Conservation (phyloP, 73 alveolate genomes). For the Tetrahymena malaccensis region DNA sequence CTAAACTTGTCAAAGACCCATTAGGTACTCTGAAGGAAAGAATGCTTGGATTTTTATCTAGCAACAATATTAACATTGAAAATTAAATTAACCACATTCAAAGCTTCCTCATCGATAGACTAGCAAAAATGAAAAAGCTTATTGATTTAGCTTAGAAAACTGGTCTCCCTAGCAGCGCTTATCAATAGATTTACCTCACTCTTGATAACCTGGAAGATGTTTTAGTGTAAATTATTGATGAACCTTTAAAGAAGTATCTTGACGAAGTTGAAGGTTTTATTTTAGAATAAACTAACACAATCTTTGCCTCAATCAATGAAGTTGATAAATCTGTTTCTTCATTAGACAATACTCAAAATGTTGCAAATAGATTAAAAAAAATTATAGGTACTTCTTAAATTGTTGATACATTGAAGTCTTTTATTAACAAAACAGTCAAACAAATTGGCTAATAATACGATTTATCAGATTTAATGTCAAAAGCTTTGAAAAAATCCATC, state of each 20-base stretch:
- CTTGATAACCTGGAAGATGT: neutral
- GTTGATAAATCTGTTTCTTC: neutral
- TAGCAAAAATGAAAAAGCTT: neutral
- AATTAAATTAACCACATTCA: neutral
- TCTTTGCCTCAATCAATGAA: neutral
- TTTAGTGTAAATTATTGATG: neutral
- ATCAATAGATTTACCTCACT: neutral
- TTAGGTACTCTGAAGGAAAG: neutral
- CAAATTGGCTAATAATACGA: neutral
- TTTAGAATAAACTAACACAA: neutral
- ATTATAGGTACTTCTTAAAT: neutral
- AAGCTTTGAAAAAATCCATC: neutral
- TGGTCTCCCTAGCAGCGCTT: neutral
- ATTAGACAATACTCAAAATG: neutral
- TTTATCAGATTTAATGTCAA: neutral
- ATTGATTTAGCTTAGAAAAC: neutral
- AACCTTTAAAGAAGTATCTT: neutral
- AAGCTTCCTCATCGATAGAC: neutral
- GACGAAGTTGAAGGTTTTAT: neutral
- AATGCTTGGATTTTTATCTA: neutral
- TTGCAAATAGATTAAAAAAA: neutral
- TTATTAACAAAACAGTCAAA: neutral
- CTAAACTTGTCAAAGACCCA: neutral
- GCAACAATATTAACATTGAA: neutral
- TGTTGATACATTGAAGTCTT: neutral